phyloP scores from a whole-genome alignment of 345 rosid species.

The Streptanthus diversifolius region DNA sequence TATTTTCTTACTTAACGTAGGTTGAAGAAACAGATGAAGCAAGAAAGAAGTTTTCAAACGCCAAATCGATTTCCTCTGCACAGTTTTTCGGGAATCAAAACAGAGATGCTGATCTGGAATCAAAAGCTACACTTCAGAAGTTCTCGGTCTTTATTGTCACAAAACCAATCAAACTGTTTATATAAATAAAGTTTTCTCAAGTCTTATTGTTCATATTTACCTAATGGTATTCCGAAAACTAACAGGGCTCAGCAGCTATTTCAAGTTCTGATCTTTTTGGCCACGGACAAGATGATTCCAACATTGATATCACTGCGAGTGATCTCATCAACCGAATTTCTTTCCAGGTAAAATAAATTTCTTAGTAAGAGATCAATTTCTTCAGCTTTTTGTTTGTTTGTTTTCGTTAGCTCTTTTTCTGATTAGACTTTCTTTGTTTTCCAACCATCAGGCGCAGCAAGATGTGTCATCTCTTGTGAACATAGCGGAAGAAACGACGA shows the following conservation, averaged over 20 bases:
- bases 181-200: background rate
- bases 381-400: background rate
- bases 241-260: conserved; percentile 81
- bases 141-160: conserved; percentile 58
- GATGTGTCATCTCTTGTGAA: conserved; percentile 79
- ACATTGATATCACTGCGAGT: conserved; percentile 68
- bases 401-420: background rate
- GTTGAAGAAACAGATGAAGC: conserved; percentile 94
- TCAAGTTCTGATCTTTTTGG: conserved; percentile 98
- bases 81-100: conserved; percentile 79
- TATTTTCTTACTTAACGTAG: conserved; percentile 27
- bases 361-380: background rate
- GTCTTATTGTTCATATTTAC: background rate
- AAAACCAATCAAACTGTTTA: background rate
- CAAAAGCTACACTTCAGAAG: conserved; percentile 82
- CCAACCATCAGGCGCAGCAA: conserved; percentile 68
- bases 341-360: conserved; percentile 53
- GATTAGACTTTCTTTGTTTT: background rate
- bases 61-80: conserved; percentile 96
- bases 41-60: conserved; percentile 89
- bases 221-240: background rate
- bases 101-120: conserved; percentile 51
- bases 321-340: conserved; percentile 83
- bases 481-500: conserved; percentile 92
- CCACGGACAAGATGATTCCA: conserved; percentile 39